phyloP scores from a whole-genome alignment of 2,329 filamentous ascomycete genomes.

The Claviceps lovelessii region DNA sequence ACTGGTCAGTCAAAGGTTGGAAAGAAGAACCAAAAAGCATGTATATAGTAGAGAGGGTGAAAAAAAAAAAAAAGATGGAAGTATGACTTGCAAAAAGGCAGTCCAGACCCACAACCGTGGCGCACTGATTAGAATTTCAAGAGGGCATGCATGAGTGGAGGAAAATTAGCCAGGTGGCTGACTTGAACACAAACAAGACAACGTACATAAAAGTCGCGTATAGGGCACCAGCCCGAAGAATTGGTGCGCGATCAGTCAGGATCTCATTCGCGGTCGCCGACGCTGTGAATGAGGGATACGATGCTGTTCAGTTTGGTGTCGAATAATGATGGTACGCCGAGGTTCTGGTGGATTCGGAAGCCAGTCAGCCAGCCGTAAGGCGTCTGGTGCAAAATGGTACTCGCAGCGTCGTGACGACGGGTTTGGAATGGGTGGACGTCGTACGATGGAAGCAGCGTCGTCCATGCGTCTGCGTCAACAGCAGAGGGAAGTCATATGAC shows the following conservation, averaged over 20 bases:
- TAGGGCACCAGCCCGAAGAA: slow-evolving; percentile 2
- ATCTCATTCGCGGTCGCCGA: slow-evolving; percentile 1
- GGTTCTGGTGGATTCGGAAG: not conserved
- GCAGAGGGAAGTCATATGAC: not conserved
- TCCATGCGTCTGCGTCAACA: not conserved
- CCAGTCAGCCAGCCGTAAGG: not conserved
- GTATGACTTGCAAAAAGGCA: not conserved
- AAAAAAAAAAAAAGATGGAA: not conserved
- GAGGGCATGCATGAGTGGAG: not conserved
- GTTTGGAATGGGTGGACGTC: not conserved
- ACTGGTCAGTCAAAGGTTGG: not conserved
- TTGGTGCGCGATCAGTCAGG: slow-evolving; percentile 1
- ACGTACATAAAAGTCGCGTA: slow-evolving; percentile 4
- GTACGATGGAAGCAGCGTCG: not conserved
- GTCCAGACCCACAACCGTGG: not conserved
- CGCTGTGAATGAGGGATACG: not conserved
- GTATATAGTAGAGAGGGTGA: no score
- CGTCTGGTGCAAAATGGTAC: not conserved
- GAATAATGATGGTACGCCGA: not conserved
- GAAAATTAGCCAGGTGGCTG: not conserved
- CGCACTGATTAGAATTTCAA: not conserved
- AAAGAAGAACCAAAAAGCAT: not conserved
- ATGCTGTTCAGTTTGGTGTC: not conserved
- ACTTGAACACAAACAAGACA: not conserved
- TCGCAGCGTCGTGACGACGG: not conserved